These are phyloP conservation scores for Thymus quinquecostatus DNA, from an alignment of 257 asterid genomes.

Conservation along the genomic window DNA sequence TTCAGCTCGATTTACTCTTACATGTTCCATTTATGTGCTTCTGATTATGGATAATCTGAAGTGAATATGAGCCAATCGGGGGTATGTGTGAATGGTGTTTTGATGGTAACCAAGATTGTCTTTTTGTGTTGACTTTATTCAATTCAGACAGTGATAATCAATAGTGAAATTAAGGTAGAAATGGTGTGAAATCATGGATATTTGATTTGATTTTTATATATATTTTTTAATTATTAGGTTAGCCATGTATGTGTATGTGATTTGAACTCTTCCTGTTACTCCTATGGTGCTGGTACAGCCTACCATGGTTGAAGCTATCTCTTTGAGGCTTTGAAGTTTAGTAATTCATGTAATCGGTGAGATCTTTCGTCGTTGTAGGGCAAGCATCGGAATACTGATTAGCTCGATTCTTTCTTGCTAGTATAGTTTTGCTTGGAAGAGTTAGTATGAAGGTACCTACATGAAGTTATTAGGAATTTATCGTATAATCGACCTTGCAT, in stretches of 20 bases:
- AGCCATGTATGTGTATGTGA: not conserved
- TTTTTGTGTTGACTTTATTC: constrained; percentile 9
- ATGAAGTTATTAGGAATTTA: not conserved
- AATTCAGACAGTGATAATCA: not conserved
- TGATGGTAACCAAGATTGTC: constrained; percentile 5
- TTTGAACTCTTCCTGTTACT: not conserved
- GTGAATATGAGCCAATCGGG: not conserved
- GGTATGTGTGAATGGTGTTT: not conserved
- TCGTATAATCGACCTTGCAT: not conserved
- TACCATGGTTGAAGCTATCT: not conserved
- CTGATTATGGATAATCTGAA: not conserved
- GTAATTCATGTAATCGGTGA: not conserved
- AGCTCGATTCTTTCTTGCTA: not conserved
- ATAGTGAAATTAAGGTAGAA: not conserved
- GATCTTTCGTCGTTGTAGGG: no score
- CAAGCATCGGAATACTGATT: not conserved
- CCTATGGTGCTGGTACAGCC: not conserved
- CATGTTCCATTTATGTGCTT: not conserved
- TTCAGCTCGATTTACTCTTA: not conserved
- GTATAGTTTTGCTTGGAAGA: not conserved
- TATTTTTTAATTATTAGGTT: no score
- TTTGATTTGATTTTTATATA: no score
- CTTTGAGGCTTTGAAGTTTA: not conserved
- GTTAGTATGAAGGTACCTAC: not conserved
- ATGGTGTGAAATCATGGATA: no score